phyloP scores from a whole-genome alignment of 352 stramenopile genomes.

The Pythium sukuiense region DNA sequence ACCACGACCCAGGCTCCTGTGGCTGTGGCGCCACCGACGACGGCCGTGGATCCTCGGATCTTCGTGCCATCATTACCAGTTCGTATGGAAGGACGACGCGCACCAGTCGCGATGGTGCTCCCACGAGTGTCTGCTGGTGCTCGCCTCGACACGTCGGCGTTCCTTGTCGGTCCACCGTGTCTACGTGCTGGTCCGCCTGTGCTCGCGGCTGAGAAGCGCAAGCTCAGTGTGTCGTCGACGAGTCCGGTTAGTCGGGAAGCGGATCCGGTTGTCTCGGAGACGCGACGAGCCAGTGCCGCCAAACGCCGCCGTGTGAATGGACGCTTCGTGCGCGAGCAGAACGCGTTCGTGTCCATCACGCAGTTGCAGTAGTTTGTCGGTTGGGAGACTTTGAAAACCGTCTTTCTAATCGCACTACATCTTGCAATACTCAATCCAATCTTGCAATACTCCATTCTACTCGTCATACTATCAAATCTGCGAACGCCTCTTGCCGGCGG shows the following conservation, averaged over 20 bases:
- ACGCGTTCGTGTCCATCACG: conserved; percentile 66
- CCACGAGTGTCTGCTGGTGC: conserved; percentile 8
- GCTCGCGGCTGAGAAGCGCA: conserved; percentile 46
- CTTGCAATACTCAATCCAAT: too few species aligned
- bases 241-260: conserved; percentile 11
- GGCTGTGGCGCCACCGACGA: neutral
- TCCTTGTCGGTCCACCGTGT: conserved; percentile 37
- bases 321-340: conserved; percentile 55
- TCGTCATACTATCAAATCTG: too few species aligned
- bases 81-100: conserved; percentile 40
- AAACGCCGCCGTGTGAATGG: conserved; percentile 70
- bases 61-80: conserved; percentile 61
- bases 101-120: neutral
- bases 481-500: too few species aligned
- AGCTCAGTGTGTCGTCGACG: conserved; percentile 23
- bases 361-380: conserved; percentile 36
- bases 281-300: conserved; percentile 50
- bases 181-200: conserved; percentile 21
- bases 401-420: too few species aligned
- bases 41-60: conserved; percentile 26
- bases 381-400: neutral
- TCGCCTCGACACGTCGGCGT: neutral
- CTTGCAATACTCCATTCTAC: too few species aligned
- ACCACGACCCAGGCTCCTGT: neutral
- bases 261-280: conserved; percentile 44